Conservation (phyloP, 192 early-diverging fungal genomes). For the Chytriomyces sp. region DNA sequence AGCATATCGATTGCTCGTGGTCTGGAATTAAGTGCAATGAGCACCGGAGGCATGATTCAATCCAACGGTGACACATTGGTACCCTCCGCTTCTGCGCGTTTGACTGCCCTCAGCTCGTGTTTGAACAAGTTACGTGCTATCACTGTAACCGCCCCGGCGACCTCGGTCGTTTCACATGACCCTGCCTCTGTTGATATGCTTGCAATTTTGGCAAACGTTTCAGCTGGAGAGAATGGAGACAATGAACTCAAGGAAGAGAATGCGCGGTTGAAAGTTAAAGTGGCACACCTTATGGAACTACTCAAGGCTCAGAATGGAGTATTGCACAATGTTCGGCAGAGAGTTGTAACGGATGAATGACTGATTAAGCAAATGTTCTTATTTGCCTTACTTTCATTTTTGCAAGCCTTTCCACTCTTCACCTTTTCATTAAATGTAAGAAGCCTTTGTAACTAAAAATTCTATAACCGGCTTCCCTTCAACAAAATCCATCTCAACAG, state of each 20-base stretch:
- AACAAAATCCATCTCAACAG: too few relatives aligned
- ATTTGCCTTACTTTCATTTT: too few relatives aligned
- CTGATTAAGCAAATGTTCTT: too few relatives aligned
- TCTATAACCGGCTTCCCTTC: too few relatives aligned
- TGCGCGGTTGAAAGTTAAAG: neutral
- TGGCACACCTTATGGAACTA: neutral
- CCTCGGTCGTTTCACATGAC: too few relatives aligned
- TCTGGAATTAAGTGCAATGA: neutral
- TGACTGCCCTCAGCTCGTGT: neutral
- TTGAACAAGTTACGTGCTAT: neutral
- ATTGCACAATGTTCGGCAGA: neutral
- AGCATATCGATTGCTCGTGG: neutral
- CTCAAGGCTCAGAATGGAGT: constrained; percentile 4
- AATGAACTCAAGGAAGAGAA: neutral
- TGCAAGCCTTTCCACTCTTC: too few relatives aligned
- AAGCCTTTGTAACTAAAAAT: too few relatives aligned
- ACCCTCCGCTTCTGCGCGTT: neutral
- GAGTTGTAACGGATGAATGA: neutral
- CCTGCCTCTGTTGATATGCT: too few relatives aligned
- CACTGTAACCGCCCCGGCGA: neutral
- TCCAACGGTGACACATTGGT: neutral
- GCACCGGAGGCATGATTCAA: neutral
- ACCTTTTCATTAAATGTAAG: too few relatives aligned
- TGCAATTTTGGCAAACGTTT: neutral
- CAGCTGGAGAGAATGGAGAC: neutral